Evolutionary conservation across 331 rosid genomes (phyloP), one percentile per base, ranked within the genome.

Genomic region (Rosa hybrid): DNA sequence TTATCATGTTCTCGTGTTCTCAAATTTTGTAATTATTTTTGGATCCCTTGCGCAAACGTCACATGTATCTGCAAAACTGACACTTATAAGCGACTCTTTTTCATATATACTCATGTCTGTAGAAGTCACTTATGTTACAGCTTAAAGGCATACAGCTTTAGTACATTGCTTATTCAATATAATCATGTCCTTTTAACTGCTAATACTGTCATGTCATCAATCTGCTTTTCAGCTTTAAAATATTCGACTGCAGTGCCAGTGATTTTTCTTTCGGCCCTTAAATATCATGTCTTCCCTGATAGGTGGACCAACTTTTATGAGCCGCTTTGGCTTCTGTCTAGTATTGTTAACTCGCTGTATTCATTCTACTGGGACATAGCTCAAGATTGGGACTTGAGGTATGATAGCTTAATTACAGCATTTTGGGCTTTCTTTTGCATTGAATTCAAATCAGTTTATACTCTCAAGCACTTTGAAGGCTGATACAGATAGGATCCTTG

Each of bases 351-450:
- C 86, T 92, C 96, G 13, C 79, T 87, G 68, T 94, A 92, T 83
- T 92, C 98, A 46, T 94, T 94, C 88, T 94, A 94, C 90, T 94
- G 97, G 98, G 98, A 94, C 27, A 90, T 94, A 84, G 87, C 88
- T 78, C 89, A 93, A 78, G 98, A 94, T 87, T 94, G 98, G 98
- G 97, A 94, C 90, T 84, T 92, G 85, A 88, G 96, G 97, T 92
- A 91, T 77, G 38, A 62, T 13, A 13, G 54, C 54, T 13, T 49
- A 18, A 16, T 65, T 34, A 65, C 39, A 23, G 17, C 17, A 62
- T 62, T 25, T 65, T 14, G 21, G 21, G 13, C 13, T 30, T 65
- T 63, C 8, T 27, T 21, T 63, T 57, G 17, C n/a, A 53, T 53
- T 53, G 59, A 53, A 53, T 3, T 53, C n/a, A 18, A 53, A 59